Base-by-base conservation (phyloP, 306 rosid genomes). In the Bauhinia variegata region DNA sequence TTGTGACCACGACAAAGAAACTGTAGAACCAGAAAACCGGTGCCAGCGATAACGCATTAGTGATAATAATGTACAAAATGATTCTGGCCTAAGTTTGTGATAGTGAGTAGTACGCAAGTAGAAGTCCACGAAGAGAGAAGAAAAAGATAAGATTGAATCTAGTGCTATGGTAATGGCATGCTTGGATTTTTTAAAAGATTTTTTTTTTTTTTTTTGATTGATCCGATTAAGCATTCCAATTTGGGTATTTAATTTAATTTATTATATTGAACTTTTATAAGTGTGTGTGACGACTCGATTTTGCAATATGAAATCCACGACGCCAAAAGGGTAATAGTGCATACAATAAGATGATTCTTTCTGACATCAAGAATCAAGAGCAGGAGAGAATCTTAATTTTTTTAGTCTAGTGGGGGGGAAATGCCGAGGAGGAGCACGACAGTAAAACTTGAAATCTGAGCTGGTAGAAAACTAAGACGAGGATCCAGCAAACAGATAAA, bases 61-160 rank as follows among this genome's bases (percentile, higher is more conserved):
- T 71, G 14, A 28, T 49, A 4, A n/a, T 49, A 9, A 48, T 49
- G 60, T 60, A 54, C 31, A 1, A 39, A 14, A 61, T 59, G 16
- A 37, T 73, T 76, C 46, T 63, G 43, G 79, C 28, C 44, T 14
- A 31, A 41, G 52, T 68, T 73, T 76, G 47, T 77, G 36, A 33
- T 61, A 43, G 76, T 63, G 53, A 6, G 39, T 50, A 33, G 71
- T 7, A 5, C 28, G 28, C 2, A 23, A 23, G 28, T 23, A 23
- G 37, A 17, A 43, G n/a, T 44, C 16, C 28, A 23, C 28, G 53
- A 16, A 11, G 7, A 42, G 0, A 52, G 8, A 9, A 1, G 58
- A 12, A 33, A 71, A 63, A 39, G 5, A 47, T 7, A 17, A 43
- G 31, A 52, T 1, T 23, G 28, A 23, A 23, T 23, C 43, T n/a